Base-by-base conservation (phyloP, 108 stramenopile species). In the Nitzschia sp. region DNA sequence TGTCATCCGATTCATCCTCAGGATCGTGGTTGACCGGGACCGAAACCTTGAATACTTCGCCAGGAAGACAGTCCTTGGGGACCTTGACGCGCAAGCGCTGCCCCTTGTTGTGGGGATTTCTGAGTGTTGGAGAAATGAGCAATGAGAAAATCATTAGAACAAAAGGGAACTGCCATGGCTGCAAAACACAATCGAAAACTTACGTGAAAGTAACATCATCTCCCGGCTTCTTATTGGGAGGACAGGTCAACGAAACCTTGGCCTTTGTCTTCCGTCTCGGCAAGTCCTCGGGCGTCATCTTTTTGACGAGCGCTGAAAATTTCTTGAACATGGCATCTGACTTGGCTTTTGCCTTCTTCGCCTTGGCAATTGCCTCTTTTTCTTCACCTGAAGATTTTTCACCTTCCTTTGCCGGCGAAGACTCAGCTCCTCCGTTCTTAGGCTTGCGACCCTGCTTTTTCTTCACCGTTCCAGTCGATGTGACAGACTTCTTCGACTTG, bases 11-110 rank as follows among this genome's bases (percentile, higher is more conserved):
- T 25, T 89, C 85, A 29, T 59, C 74, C 23, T 68, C 30, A 1
- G 59, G 55, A 28, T 49, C 46, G 21, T 45, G 65, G 49, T 78
- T 69, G 49, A 73, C 74, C 15, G 93, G 90, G 8, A 94, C 85
- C 11, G 75, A 88, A 9, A 88, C 93, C 31, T 79, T 77, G 63
- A 91, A 92, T 57, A 77, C 85, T 21, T 76, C 72, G 8, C 90
- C 93, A 17, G 86, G 77, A 48, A 59, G 49, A 26, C 68, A 65
- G 49, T 87, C 86, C 29, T 86, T 80, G 0, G 93, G 93, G 23
- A 92, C 83, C 38, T 79, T 69, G 26, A 92, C 90, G 38, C 83
- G 84, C n/a, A 94, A 73, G 59, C 80, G 84, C 70, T 94, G 93
- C 24, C 85, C 86, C 19, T 81, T 83, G 32, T 86, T 76, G 45